A percentile compares a stretch with the other conserved stretches of the same genome.
Conservation (phyloP, 148 eudicot species). For the Dianthus caryophyllus region DNA sequence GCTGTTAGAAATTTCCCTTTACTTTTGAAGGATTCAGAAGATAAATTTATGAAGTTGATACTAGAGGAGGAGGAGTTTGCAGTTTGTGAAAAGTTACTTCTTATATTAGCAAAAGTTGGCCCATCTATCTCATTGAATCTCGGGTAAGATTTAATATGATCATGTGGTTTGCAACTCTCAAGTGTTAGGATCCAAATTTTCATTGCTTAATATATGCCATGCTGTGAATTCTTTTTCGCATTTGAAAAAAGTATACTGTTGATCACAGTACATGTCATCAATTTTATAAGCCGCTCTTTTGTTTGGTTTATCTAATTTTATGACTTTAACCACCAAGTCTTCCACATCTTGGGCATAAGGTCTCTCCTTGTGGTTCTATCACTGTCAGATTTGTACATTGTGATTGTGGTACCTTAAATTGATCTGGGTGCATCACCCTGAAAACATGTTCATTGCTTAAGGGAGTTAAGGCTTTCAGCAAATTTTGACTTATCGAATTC, state of each 20-base stretch:
- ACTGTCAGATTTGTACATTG: neutral
- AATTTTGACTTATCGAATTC: too few relatives aligned
- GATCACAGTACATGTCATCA: neutral
- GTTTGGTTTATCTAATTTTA: neutral
- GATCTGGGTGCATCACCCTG: neutral
- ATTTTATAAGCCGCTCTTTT: neutral
- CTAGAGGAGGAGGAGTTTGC: conserved; percentile 43
- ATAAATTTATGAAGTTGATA: conserved; percentile 43
- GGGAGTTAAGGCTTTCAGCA: too few relatives aligned
- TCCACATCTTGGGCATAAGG: neutral
- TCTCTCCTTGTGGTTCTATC: neutral
- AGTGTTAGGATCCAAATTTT: neutral
- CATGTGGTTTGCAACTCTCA: neutral
- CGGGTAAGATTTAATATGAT: conserved; percentile 39
- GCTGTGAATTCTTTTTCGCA: neutral
- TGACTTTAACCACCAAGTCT: neutral
- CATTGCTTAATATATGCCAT: neutral
- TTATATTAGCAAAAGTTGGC: conserved; percentile 56
- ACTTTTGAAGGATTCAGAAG: conserved; percentile 71
- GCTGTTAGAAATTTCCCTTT: conserved; percentile 56
- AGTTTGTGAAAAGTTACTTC: conserved; percentile 47
- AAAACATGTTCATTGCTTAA: too few relatives aligned
- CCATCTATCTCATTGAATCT: conserved; percentile 43
- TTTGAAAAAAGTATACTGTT: neutral
- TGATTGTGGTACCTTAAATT: neutral